These are phyloP conservation scores for Sechiopsis laciniata DNA, from an alignment of 306 rosid species.

Conservation along the genomic window DNA sequence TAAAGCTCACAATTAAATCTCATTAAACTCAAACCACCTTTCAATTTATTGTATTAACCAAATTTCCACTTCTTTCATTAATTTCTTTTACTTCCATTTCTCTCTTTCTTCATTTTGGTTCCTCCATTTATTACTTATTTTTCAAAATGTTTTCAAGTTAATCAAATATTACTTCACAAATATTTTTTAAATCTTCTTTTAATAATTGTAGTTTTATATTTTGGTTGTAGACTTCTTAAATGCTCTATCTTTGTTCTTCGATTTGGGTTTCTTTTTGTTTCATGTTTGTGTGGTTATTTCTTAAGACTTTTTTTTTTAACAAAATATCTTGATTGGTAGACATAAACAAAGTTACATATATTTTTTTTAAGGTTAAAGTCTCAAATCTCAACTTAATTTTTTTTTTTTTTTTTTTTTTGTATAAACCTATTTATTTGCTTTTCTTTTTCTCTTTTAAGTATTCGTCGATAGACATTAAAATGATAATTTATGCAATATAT, in stretches of 20 bases:
- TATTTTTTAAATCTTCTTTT: too few relatives aligned
- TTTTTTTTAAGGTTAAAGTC: too few relatives aligned
- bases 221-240: too few relatives aligned
- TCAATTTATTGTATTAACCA: slow-evolving; percentile 16
- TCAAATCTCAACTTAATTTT: too few relatives aligned
- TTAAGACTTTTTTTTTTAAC: not conserved
- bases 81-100: not conserved
- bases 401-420: too few relatives aligned
- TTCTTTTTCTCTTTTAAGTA: too few relatives aligned
- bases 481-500: too few relatives aligned
- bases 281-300: not conserved
- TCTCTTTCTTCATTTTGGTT: not conserved
- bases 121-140: not conserved
- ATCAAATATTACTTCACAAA: not conserved
- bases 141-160: not conserved
- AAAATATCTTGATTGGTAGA: not conserved
- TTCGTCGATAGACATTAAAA: too few relatives aligned
- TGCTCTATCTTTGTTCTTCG: not conserved
- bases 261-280: too few relatives aligned
- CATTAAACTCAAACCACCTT: slow-evolving; percentile 19
- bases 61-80: slow-evolving; percentile 8
- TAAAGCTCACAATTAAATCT: slow-evolving; percentile 14
- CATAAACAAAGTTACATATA: too few relatives aligned
- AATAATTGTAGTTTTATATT: too few relatives aligned
- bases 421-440: too few relatives aligned